Percentiles rank a stretch among this genome's conserved stretches.
Evolutionary conservation across 805 yeast genomes (phyloP).

Genomic region (Sugiyamaella valdiviana): DNA sequence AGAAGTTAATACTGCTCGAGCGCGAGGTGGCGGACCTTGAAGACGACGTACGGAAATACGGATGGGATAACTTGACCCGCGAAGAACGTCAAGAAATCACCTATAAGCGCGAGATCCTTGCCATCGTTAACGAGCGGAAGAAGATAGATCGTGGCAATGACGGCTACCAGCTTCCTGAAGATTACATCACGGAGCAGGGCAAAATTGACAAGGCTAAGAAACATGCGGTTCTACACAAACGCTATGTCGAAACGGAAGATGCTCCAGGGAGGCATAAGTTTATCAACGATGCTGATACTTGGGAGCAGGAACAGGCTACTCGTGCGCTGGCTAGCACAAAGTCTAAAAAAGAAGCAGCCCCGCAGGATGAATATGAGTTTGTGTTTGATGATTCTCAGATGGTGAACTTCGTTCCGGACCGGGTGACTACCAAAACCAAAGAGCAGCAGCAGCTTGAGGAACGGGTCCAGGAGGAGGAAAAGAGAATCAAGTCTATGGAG

Average conservation of each 20-base stretch:
- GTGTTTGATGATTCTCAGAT: constrained; percentile 66
- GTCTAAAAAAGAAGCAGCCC: constrained; percentile 39
- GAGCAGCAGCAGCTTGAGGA: constrained; percentile 29
- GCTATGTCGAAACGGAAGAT: constrained; percentile 23
- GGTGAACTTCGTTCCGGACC: constrained; percentile 48
- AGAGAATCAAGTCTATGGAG: constrained; percentile 31
- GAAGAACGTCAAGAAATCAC: constrained; percentile 47
- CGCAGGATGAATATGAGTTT: constrained; percentile 54
- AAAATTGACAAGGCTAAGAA: constrained; percentile 51
- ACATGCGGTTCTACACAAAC: constrained; percentile 42
- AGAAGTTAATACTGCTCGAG: constrained; percentile 39
- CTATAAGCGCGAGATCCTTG: constrained; percentile 45
- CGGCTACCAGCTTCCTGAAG: constrained; percentile 54
- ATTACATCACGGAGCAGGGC: constrained; percentile 47
- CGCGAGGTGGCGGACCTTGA: constrained; percentile 47
- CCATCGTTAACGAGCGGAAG: constrained; percentile 38
- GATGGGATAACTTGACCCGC: constrained; percentile 47
- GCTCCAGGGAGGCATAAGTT: constrained; percentile 8
- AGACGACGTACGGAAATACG: constrained; percentile 43
- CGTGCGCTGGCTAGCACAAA: constrained; percentile 36
- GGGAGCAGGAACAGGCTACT: constrained; percentile 51
- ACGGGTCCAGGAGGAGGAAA: constrained; percentile 34
- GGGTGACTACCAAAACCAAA: constrained; percentile 19
- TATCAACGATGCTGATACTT: constrained; percentile 30
- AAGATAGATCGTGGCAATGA: constrained; percentile 31